phyloP scores from a whole-genome alignment of 139 green algal species.

The Coccomyxa sp. region DNA sequence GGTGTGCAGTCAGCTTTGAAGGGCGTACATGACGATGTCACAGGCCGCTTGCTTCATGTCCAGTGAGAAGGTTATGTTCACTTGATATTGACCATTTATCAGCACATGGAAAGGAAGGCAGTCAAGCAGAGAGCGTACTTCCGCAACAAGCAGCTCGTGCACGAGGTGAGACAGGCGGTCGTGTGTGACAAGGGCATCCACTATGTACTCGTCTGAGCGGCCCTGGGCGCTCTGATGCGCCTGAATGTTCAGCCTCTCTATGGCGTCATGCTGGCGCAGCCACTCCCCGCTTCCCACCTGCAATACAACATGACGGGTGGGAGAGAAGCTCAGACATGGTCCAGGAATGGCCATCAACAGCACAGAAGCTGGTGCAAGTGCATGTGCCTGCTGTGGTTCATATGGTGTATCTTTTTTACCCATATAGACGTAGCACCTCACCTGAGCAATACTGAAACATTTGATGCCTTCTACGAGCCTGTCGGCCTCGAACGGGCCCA shows the following conservation, averaged over 20 bases:
- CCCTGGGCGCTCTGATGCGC: constrained; percentile 74
- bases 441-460: too few species aligned
- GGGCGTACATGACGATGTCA: neutral
- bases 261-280: constrained; percentile 50
- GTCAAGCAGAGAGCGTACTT: constrained; percentile 30
- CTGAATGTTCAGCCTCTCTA: constrained; percentile 68
- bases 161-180: constrained; percentile 69
- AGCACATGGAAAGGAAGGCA: neutral
- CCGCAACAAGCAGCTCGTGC: constrained; percentile 67
- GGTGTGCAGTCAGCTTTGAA: too few species aligned
- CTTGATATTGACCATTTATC: too few species aligned
- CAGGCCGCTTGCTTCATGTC: neutral
- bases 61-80: neutral
- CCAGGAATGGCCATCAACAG: too few species aligned
- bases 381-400: too few species aligned
- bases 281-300: constrained; percentile 54
- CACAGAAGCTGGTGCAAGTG: too few species aligned
- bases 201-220: constrained; percentile 83
- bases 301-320: too few species aligned
- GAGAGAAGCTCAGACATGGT: too few species aligned
- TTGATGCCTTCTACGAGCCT: too few species aligned
- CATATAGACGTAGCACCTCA: too few species aligned
- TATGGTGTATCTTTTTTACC: too few species aligned
- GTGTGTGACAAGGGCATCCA: constrained; percentile 66
- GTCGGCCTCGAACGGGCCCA: too few species aligned